A percentile compares a stretch with the other conserved stretches of the same genome.
Evolutionary conservation across 805 yeast species (phyloP).

Genomic region (Millerago galiae): DNA sequence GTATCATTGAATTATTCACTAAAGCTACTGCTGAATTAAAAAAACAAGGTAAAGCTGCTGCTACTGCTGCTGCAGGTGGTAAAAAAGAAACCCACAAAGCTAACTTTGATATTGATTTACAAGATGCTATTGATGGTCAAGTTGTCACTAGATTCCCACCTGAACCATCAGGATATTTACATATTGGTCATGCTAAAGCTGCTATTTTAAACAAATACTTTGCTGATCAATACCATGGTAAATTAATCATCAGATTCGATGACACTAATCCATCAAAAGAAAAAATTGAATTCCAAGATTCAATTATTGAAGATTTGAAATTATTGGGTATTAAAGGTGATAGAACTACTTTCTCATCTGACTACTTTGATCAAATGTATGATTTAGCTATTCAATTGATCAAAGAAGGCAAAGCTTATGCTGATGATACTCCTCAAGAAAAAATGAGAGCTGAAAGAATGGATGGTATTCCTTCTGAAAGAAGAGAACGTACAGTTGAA

Average conservation of each 20-base stretch:
- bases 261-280: slow-evolving; percentile 98
- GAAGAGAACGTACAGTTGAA: slow-evolving; percentile 90
- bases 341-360: slow-evolving; percentile 79
- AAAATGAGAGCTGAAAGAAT: slow-evolving; percentile 98
- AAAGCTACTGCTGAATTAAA: slow-evolving; percentile 69
- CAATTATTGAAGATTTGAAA: slow-evolving; percentile 87
- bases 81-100: slow-evolving; percentile 87
- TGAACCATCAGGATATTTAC: slow-evolving; percentile 98
- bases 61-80: slow-evolving; percentile 37
- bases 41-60: slow-evolving; percentile 51
- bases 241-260: slow-evolving; percentile 92
- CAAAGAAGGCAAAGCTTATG: slow-evolving; percentile 93
- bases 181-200: slow-evolving; percentile 98
- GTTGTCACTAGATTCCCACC: slow-evolving; percentile 99
- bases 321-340: slow-evolving; percentile 93
- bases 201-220: slow-evolving; percentile 95
- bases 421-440: slow-evolving; percentile 94
- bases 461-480: slow-evolving; percentile 89
- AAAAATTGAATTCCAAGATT: slow-evolving; percentile 88
- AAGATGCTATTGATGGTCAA: slow-evolving; percentile 86
- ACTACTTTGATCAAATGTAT: slow-evolving; percentile 89
- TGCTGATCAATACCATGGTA: slow-evolving; percentile 94
- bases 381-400: slow-evolving; percentile 79
- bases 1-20: slow-evolving; percentile 57
- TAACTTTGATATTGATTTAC: slow-evolving; percentile 86